Conservation (phyloP, 2,329 filamentous ascomycete species). For the Fusarium sp. region DNA sequence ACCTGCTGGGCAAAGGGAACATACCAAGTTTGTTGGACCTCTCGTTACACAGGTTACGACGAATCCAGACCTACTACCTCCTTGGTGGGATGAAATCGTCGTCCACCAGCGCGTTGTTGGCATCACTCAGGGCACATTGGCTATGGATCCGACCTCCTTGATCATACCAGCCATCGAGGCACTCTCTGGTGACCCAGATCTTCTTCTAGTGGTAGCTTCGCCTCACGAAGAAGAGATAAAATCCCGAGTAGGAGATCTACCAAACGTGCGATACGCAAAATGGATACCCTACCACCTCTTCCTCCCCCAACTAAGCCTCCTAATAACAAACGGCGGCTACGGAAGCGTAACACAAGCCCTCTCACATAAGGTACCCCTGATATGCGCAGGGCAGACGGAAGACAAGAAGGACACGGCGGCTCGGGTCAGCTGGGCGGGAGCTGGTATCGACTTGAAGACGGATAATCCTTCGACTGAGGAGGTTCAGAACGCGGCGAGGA, state of each 20-base stretch:
- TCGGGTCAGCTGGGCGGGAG: slow-evolving; percentile 45
- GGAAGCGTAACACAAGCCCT: slow-evolving; percentile 50
- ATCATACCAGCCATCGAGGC: slow-evolving; percentile 51
- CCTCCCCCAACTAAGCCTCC: slow-evolving; percentile 46
- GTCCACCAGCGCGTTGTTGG: slow-evolving; percentile 45
- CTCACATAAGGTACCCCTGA: slow-evolving; percentile 47
- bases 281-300: slow-evolving; percentile 51
- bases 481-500: slow-evolving; percentile 39
- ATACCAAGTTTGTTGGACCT: slow-evolving; percentile 48
- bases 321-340: slow-evolving; percentile 51
- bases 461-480: slow-evolving; percentile 44
- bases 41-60: slow-evolving; percentile 42
- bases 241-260: slow-evolving; percentile 25
- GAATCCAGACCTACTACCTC: slow-evolving; percentile 38
- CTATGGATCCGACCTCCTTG: slow-evolving; percentile 49
- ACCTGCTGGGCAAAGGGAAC: slow-evolving; percentile 23
- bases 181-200: slow-evolving; percentile 39
- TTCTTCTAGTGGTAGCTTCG: slow-evolving; percentile 48
- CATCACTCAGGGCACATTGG: slow-evolving; percentile 51
- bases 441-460: slow-evolving; percentile 50
- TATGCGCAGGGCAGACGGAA: slow-evolving; percentile 50
- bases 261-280: slow-evolving; percentile 45
- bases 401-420: slow-evolving; percentile 51
- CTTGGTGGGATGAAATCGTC: slow-evolving; percentile 47
- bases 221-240: slow-evolving; percentile 43